Evolutionary conservation across 2,329 filamentous ascomycete species (phyloP).

Genomic region (Alternaria ethzedia): DNA sequence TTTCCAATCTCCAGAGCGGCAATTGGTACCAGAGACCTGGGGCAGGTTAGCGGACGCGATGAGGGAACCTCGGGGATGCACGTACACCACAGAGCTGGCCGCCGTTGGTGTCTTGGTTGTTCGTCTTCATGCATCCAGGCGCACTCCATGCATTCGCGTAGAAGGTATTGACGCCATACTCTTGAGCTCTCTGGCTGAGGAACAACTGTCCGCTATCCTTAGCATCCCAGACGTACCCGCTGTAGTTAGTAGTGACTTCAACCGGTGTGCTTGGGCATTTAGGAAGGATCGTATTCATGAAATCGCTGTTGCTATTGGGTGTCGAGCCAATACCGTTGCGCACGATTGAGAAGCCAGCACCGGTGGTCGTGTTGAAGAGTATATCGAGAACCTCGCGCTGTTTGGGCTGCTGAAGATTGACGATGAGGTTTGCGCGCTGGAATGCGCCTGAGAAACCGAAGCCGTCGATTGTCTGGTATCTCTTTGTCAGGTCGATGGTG

Average conservation of each 20-base stretch:
- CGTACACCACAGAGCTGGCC: slow-evolving; percentile 56
- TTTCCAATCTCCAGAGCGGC: slow-evolving; percentile 55
- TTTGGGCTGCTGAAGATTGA: slow-evolving; percentile 50
- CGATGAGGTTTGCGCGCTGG: slow-evolving; percentile 55
- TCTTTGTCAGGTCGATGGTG: slow-evolving; percentile 51
- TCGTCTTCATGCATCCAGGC: slow-evolving; percentile 61
- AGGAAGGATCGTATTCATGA: slow-evolving; percentile 39
- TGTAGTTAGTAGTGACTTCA: slow-evolving; percentile 12
- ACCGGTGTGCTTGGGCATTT: slow-evolving; percentile 30
- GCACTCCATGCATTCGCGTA: slow-evolving; percentile 60
- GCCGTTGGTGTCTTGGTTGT: slow-evolving; percentile 52
- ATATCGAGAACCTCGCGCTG: slow-evolving; percentile 53
- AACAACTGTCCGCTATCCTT: slow-evolving; percentile 56
- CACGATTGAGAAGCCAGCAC: slow-evolving; percentile 55
- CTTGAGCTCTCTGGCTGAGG: slow-evolving; percentile 57
- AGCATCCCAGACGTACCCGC: slow-evolving; percentile 29
- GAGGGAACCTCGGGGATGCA: slow-evolving; percentile 4
- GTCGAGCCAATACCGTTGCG: slow-evolving; percentile 56
- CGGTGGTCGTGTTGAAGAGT: slow-evolving; percentile 55
- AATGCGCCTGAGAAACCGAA: slow-evolving; percentile 56
- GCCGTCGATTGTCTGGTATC: slow-evolving; percentile 56
- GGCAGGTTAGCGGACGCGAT: neutral
- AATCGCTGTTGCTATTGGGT: slow-evolving; percentile 50
- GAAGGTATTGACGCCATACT: slow-evolving; percentile 54
- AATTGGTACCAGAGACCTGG: slow-evolving; percentile 29